Evolutionary conservation across 1,139 yeast species (phyloP), one percentile per base, ranked within the genome.

Genomic region (Debaryomycetaceae sp.): DNA sequence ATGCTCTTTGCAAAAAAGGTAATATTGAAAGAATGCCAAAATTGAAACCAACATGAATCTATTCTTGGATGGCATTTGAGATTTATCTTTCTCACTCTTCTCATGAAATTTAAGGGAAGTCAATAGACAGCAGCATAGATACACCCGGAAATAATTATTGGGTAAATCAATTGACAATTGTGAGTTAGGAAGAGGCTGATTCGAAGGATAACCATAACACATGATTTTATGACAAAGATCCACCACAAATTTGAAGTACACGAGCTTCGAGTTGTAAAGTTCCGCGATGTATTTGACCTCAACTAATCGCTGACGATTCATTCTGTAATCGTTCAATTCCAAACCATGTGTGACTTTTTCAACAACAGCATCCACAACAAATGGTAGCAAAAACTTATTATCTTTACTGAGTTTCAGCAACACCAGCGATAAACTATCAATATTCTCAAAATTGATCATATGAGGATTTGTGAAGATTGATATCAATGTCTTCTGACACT

Each of bases 71-170:
- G 29, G 20, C 8, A 24, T 41, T 35, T 42, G 34, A 37, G 37
- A 6, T 39, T 24, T 33, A 37, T 48, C 36, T 6, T 34, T 36
- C 9, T 36, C 14, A 13, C 6, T 6, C 11, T 6, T 24, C 13
- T 24, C 7, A 40, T 36, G 8, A 37, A 39, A 11, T 40, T n/a
- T 17, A 27, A 62, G 43, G 4, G 59, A 48, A 13, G 46, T 51
- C 39, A 70, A 58, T 34, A 73, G 46, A 9, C 57, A 49, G 42
- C 75, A 68, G 38, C 69, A 64, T 56, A 90, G 62, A 40, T 83
- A 81, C 29, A 89, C 69, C 48, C 96, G 74, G 61, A 89, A 88
- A 57, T 83, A 87, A 53, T 87, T 84, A 54, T 81, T 76, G 0
- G 84, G 83, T 8, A 69, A 68, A 63, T 90, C 97, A 22, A 76